Conservation (phyloP, 345 rosid genomes). For the Lumnitzera racemosa region DNA sequence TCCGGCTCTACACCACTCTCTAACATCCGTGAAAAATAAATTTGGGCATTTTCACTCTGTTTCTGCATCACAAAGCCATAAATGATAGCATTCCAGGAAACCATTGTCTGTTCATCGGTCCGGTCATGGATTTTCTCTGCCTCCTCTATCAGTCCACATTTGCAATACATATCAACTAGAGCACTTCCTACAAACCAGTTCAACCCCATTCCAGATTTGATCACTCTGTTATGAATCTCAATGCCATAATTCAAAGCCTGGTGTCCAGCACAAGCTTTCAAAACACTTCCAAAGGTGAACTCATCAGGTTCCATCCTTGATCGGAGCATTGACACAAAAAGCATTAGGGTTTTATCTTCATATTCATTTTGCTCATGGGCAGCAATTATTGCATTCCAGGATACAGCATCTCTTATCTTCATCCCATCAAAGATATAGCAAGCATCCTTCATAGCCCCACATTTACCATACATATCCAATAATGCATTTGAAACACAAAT, state of each 20-base stretch:
- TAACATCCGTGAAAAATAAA: slow-evolving; percentile 56
- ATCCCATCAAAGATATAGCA: slow-evolving; percentile 53
- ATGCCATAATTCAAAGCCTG: slow-evolving; percentile 50
- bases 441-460: slow-evolving; percentile 67
- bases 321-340: slow-evolving; percentile 59
- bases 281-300: slow-evolving; percentile 85
- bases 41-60: slow-evolving; percentile 80
- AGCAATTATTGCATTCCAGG: slow-evolving; percentile 92
- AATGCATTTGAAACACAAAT: slow-evolving; percentile 76
- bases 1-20: slow-evolving; percentile 59
- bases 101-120: slow-evolving; percentile 39
- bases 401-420: slow-evolving; percentile 68
- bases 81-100: slow-evolving; percentile 78
- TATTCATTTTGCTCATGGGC: slow-evolving; percentile 74
- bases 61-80: slow-evolving; percentile 63
- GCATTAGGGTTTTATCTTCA: slow-evolving; percentile 43
- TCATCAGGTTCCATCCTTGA: slow-evolving; percentile 71
- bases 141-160: slow-evolving; percentile 63
- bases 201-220: slow-evolving; percentile 65
- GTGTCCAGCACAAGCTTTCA: slow-evolving; percentile 69
- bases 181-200: slow-evolving; percentile 68
- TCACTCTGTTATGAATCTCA: slow-evolving; percentile 62
- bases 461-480: slow-evolving; percentile 90
- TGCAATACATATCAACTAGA: slow-evolving; percentile 85
- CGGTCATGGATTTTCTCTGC: slow-evolving; percentile 61